These are phyloP conservation scores for Exophiala sp. DNA, from an alignment of 2,329 filamentous ascomycete genomes.

Conservation along the genomic window DNA sequence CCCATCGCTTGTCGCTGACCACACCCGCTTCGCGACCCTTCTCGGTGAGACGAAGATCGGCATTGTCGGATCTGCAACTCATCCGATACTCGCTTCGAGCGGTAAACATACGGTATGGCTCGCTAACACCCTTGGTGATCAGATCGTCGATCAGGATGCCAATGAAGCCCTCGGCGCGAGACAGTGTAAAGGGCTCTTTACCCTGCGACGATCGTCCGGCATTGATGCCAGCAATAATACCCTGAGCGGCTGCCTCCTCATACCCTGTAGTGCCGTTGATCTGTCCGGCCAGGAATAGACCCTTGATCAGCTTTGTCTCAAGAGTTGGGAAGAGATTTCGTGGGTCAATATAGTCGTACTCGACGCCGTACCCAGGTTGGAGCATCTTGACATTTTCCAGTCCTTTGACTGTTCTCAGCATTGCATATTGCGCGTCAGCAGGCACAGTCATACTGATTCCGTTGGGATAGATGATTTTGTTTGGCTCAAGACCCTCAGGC, in stretches of 20 bases:
- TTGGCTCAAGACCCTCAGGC: constrained; percentile 83
- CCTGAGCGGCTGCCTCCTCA: constrained; percentile 93
- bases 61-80: constrained; percentile 88
- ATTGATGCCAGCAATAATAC: constrained; percentile 88
- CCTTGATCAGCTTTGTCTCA: constrained; percentile 86
- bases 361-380: constrained; percentile 92
- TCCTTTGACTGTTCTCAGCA: constrained; percentile 82
- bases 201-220: constrained; percentile 75
- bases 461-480: constrained; percentile 88
- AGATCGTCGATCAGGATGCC: constrained; percentile 99
- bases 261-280: constrained; percentile 99
- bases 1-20: constrained; percentile 76
- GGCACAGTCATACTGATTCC: constrained; percentile 97
- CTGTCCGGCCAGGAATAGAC: constrained; percentile 89
- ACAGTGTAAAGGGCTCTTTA: constrained; percentile 64
- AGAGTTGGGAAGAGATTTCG: constrained; percentile 81
- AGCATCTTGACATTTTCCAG: constrained; percentile 88
- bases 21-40: constrained; percentile 74
- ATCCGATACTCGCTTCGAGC: constrained; percentile 93
- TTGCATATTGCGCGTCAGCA: constrained; percentile 75
- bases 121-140: constrained; percentile 91
- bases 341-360: constrained; percentile 98
- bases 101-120: constrained; percentile 98
- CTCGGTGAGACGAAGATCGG: constrained; percentile 78
- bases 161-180: constrained; percentile 87